Evolutionary conservation across 2,329 filamentous ascomycete genomes (phyloP), one percentile per base, ranked within the genome.

Genomic region (Penicillium oxalicum): DNA sequence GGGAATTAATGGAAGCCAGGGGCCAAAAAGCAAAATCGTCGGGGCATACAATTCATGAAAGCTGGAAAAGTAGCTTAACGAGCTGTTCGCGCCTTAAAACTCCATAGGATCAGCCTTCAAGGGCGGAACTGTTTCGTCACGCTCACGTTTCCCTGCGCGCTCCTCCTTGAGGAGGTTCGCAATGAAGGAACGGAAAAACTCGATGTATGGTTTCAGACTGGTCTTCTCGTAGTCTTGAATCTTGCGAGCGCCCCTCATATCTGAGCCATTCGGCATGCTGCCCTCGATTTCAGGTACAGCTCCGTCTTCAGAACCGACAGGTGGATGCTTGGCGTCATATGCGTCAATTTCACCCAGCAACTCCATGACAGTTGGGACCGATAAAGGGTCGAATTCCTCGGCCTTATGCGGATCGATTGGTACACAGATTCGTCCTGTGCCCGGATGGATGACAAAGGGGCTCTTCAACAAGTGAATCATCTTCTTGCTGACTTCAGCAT

Each of bases 381-480:
- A 74, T 0, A 95, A 74, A 0, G 93, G 93, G 64, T 97, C 88
- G 61, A 98, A 98, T 3, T 84, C 79, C 42, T 93, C 88, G 0
- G 91, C 78, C 4, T 73, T 76, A 33, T 74, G 73, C 1, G 82
- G 80, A 65, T 97, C 88, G 61, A 98, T 97, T 2, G 93, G 93
- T 44, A 98, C 93, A 73, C 93, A 98, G 5, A 98, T 88, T 47
- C 91, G 77, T 0, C 93, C 91, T 0, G 93, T 98, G 13, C 90
- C 90, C 0, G 93, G 93, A 67, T 98, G 93, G 34, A 98, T 85
- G 52, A 96, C 91, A 64, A 98, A 98, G 0, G 93, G 93, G 53
- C 86, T 91, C 69, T 98, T 98, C 60, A 98, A 83, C 78, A 98
- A 82, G 78, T 98, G 93, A 74, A 96, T 97, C 49, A 95, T 82